Base-by-base conservation (phyloP, 2,329 filamentous ascomycete genomes). In the Penicillium italicum region DNA sequence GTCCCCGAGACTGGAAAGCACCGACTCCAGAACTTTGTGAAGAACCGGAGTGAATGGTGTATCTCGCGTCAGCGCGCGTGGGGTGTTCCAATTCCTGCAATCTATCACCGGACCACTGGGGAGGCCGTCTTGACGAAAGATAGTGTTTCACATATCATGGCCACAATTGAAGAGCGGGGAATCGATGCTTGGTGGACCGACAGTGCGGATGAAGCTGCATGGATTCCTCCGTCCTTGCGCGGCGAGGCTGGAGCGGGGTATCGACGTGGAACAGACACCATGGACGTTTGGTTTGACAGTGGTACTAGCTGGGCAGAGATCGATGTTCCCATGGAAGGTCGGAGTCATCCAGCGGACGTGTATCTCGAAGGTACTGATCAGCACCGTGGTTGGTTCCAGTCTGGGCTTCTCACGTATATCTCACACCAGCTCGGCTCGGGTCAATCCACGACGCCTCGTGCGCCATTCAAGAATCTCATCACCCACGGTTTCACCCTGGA, bases 201-300 rank as follows among this genome's bases (percentile, higher is more conserved):
- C 69, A 78, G 82, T 14, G 77, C 81, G 1, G 82, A 92, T 58
- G 91, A 97, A 50, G 76, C 81, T 24, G 84, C 83, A 0, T 99
- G 93, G 93, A 80, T 95, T 31, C 85, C 86, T 2, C 74, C 83
- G 6, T 81, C 83, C 10, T 77, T 96, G 1, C 75, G 76, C 41
- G 71, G 72, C 31, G 76, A 80, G 14, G 51, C 67, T 9, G 66
- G 70, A 30, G 47, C 63, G 5, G 72, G 76, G 5, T 94, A 88
- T 69, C 79, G 82, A 45, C 87, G 94, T 59, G 93, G 93, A 14
- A 89, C 80, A 41, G 94, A 99, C 68, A 99, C 94, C 0, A 99
- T 99, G 94, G 94, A 99, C 72, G 94, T 99, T 10, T 99, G 94
- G 94, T 99, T 99, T 65, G 94, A 99, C 72, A 97, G 94, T 62